Percentiles rank a stretch among this genome's conserved stretches.
These are phyloP conservation scores for Kwoniella sp. DNA, from an alignment of 768 basidiomycete genomes.

Conservation along the genomic window DNA sequence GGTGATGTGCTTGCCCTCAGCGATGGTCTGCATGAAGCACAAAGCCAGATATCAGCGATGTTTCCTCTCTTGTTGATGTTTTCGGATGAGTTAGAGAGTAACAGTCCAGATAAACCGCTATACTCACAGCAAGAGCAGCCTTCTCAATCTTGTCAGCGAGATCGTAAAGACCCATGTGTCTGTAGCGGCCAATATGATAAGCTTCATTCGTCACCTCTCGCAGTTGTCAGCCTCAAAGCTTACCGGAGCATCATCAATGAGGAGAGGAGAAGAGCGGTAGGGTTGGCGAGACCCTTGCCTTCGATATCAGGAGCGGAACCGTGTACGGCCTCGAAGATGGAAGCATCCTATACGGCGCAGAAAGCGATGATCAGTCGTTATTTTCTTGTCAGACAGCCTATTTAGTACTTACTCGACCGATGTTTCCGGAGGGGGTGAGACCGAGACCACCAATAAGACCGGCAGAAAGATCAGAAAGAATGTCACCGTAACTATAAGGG, in stretches of 20 bases:
- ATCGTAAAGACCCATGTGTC: constrained; percentile 88
- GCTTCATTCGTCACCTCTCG: not conserved
- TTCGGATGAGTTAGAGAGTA: not conserved
- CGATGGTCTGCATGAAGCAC: constrained; percentile 73
- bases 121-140: constrained; percentile 80
- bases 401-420: constrained; percentile 71
- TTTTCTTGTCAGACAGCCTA: not conserved
- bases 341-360: constrained; percentile 74
- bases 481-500: constrained; percentile 64
- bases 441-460: constrained; percentile 97
- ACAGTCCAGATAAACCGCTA: not conserved
- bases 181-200: constrained; percentile 45
- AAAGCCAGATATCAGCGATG: not conserved
- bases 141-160: constrained; percentile 87
- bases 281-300: constrained; percentile 79
- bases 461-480: constrained; percentile 96
- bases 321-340: constrained; percentile 99
- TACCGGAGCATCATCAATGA: constrained; percentile 97
- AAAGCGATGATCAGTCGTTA: not conserved
- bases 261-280: constrained; percentile 94
- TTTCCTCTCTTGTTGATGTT: constrained; percentile 13
- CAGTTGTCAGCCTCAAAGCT: constrained; percentile 34
- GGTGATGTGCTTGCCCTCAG: constrained; percentile 92
- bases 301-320: constrained; percentile 99
- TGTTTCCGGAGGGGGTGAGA: constrained; percentile 95